These are phyloP conservation scores for Populus simonii DNA, from an alignment of 345 rosid genomes.

Conservation along the genomic window DNA sequence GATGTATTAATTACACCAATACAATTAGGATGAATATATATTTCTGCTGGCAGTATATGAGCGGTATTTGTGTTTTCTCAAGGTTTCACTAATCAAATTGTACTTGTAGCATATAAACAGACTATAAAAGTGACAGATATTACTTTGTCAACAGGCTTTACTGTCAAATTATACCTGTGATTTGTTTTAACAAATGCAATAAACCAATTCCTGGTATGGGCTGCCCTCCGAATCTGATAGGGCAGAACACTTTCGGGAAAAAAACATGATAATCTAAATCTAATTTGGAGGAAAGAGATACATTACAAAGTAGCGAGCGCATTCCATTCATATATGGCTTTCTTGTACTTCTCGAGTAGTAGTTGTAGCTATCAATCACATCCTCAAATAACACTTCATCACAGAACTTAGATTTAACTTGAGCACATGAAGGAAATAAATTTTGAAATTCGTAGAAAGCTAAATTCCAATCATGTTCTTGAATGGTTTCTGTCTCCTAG, in stretches of 20 bases:
- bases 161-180: background rate
- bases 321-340: constrained; percentile 50
- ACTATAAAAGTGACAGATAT: background rate
- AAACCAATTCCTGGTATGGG: background rate
- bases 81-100: background rate
- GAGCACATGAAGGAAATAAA: constrained; percentile 13
- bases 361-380: constrained; percentile 28
- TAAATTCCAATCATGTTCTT: constrained; percentile 13
- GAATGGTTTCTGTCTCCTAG: constrained; percentile 13
- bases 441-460: constrained; percentile 20
- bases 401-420: constrained; percentile 43
- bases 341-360: constrained; percentile 44
- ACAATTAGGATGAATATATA: background rate
- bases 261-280: background rate
- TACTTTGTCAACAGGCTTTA: background rate
- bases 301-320: constrained; percentile 42
- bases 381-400: constrained; percentile 34
- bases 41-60: background rate
- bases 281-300: background rate
- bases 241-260: background rate
- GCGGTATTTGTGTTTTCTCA: background rate
- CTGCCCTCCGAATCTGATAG: background rate
- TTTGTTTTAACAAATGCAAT: background rate
- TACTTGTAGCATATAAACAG: background rate
- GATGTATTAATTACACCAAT: background rate